phyloP scores from a whole-genome alignment of 192 early-diverging fungal genomes.

The Umbelopsis sp. region DNA sequence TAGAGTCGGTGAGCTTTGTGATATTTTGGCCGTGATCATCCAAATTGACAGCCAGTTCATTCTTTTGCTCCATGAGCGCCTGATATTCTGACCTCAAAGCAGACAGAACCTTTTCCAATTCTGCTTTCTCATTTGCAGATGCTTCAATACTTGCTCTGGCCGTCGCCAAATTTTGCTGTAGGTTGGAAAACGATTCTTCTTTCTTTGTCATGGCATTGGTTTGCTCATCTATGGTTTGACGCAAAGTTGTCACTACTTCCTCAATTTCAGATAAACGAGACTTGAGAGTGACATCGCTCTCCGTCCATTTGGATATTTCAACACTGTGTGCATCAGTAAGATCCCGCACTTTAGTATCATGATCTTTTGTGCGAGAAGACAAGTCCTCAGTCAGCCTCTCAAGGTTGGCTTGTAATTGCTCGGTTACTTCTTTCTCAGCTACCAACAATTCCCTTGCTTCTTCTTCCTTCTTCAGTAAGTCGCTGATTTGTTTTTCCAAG shows the following conservation, averaged over 20 bases:
- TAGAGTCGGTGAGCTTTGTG: neutral
- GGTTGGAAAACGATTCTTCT: neutral
- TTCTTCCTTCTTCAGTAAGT: neutral
- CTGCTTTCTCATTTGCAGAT: too few relatives aligned
- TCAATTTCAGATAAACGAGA: neutral
- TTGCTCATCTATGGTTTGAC: neutral
- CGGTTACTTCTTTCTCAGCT: neutral
- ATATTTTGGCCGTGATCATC: too few relatives aligned
- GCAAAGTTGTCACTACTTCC: neutral
- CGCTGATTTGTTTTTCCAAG: neutral
- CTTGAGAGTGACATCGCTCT: neutral
- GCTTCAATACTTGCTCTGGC: too few relatives aligned
- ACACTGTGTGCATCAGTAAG: neutral
- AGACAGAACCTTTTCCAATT: too few relatives aligned
- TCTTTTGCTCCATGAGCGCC: too few relatives aligned
- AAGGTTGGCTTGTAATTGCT: neutral
- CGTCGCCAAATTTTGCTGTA: neutral
- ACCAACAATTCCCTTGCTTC: neutral
- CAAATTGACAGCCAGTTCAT: too few relatives aligned
- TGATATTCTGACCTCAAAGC: too few relatives aligned
- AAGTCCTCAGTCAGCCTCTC: neutral
- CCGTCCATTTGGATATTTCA: neutral
- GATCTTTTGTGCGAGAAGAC: neutral
- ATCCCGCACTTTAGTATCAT: conserved; percentile 4
- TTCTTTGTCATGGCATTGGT: neutral